Percentiles rank a stretch among this genome's conserved stretches.
phyloP scores from a whole-genome alignment of 1,139 yeast species.

The Candida labiduridarum region DNA sequence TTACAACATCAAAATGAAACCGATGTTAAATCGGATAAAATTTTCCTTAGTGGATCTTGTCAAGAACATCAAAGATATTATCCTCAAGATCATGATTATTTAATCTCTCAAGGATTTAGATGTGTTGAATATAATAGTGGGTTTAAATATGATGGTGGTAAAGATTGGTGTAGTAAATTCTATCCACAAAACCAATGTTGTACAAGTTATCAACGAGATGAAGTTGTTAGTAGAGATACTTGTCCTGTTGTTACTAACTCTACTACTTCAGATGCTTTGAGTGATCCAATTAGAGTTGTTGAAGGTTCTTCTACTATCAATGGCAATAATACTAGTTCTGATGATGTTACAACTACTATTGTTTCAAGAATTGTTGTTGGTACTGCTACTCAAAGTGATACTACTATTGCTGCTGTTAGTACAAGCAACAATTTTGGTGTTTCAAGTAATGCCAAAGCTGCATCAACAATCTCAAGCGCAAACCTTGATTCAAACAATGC shows the following conservation, averaged over 20 bases:
- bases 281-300: not conserved
- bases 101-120: constrained; percentile 20
- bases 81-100: constrained; percentile 18
- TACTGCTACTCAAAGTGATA: not conserved
- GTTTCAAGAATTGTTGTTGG: not conserved
- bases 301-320: not conserved
- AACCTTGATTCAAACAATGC: not conserved
- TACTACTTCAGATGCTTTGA: not conserved
- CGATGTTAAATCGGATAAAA: constrained; percentile 19
- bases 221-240: constrained; percentile 17
- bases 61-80: constrained; percentile 18
- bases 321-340: not conserved
- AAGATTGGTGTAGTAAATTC: constrained; percentile 23
- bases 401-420: not conserved
- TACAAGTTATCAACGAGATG: constrained; percentile 18
- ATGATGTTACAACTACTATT: not conserved
- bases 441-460: not conserved
- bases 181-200: constrained; percentile 21
- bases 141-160: constrained; percentile 23
- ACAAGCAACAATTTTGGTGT: not conserved
- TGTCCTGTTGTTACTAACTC: constrained; percentile 15
- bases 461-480: not conserved
- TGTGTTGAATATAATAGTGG: constrained; percentile 26
- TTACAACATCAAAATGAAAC: constrained; percentile 17
- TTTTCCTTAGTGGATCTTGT: constrained; percentile 24